Base-by-base conservation (phyloP, 169 alveolate genomes). In the Babesia sp. region DNA sequence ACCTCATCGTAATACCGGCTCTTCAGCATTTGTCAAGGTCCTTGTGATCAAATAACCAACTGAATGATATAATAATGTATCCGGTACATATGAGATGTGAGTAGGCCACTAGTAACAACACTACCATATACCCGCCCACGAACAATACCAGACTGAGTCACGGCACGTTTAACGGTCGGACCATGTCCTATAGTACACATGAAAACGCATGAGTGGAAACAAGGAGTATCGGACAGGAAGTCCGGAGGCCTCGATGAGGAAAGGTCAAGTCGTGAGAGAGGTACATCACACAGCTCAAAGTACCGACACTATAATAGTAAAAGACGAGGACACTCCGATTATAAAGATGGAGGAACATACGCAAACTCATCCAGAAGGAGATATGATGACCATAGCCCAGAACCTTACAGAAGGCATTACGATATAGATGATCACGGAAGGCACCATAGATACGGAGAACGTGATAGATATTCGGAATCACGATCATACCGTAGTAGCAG, bases 331-430 rank as follows among this genome's bases (percentile, higher is more conserved):
- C 41, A 24, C 12, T 11, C 26, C 34, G 59, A 20, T n/a, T 37
- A 64, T 50, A 64, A 33, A 61, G 63, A 64, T 3, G 11, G 26
- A 0, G 59, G 3, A 0, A 33, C 28, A 33, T 48, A 64, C 39
- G 39, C 39, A 8, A 50, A 37, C 36, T n/a, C 54, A 7, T 20
- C 63, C 36, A 26, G 74, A 14, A 20, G 74, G 8, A n/a, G 74
- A 5, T 46, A 64, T 24, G 74, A 64, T 18, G 55, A 64, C 1
- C 46, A 20, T 26, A n/a, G 63, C 20, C 36, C 74, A 48, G 74
- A 64, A 18, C 36, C 26, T 29, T 64, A 48, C 61, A 59, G 74
- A 22, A n/a, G 74, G 74, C 61, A 64, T 33, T 50, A 64, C 61
- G 74, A 37, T 26, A 22, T 44, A 14, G 74, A 48, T 18, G 74